Base-by-base conservation (phyloP, 306 rosid species). In the Pyrus betulifolia region DNA sequence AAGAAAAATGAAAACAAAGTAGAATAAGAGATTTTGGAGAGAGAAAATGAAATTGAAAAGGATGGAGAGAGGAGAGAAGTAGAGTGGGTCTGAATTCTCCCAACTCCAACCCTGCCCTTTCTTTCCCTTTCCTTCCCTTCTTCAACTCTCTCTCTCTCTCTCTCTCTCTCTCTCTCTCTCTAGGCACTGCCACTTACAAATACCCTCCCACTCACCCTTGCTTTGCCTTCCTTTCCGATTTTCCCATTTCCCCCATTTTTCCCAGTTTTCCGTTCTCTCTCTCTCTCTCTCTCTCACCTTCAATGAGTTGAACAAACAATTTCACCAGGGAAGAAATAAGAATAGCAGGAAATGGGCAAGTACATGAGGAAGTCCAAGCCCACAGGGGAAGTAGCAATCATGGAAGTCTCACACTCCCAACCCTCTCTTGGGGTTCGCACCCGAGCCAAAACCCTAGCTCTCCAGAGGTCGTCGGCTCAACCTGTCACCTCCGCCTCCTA, bases 371-470 rank as follows among this genome's bases (percentile, higher is more conserved):
- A 91, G 82, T 78, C 91, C 42, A 92, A 95, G 67, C 75, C 93
- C 4, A 57, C 87, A 3, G 87, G 86, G 14, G 91, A 92, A 44
- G 73, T 89, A 11, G 80, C 96, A 1, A 84, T 91, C 3, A 81
- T 90, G 84, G 97, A 95, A 54, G 84, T 86, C 51, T 70, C 93
- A 2, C 91, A 86, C 25, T 33, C 69, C 18, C 69, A 14, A 28
- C 62, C 64, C 72, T 78, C 91, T 74, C 81, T 79, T 40, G 98
- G 99, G 19, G 99, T 95, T 38, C 87, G 96, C 31, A 95, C 99
- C 40, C 92, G 99, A 12, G 97, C 99, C 76, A 91, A 89, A 87
- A 95, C 98, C 88, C 89, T 92, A 81, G 99, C 99, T 18, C 89
- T 86, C 30, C 90, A 86, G 79, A 86, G 85, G 25, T 81, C 85